Base-by-base conservation (phyloP, 2,329 filamentous ascomycete genomes). In the Aphanoascus verrucosus region DNA sequence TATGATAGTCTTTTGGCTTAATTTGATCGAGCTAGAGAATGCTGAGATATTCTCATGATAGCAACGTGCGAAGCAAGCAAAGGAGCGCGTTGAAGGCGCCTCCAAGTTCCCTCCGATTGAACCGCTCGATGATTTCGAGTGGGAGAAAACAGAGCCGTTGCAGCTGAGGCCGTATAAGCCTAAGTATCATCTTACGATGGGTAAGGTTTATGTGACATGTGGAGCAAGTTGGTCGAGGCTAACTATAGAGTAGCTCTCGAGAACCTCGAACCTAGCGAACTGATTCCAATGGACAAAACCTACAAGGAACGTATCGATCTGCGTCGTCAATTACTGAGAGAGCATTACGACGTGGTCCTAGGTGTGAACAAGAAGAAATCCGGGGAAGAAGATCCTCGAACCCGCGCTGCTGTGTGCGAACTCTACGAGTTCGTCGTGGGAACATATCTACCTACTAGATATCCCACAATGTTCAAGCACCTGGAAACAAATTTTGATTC, bases 151-250 rank as follows among this genome's bases (percentile, higher is more conserved):
- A 32, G 70, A 76, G 53, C 80, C 78, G 0, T 61, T 80, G 37
- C 73, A 77, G 54, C 62, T 80, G 9, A 70, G 80, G 12, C 76
- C 78, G 0, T 82, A 82, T 65, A 82, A 80, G 63, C 74, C 78
- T 4, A 81, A 76, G 59, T 84, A 80, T 61, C 75, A 83, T 61
- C 64, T 84, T 49, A 82, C 80, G 5, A 84, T 84, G 81, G 77
- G 80, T 81, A 65, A 57, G 66, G 38, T 47, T 4, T n/a, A 41
- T 15, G 17, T 41, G 38, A 8, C 9, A 6, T 17, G 7, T 15
- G n/a, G 17, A 41, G 9, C 38, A 41, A 8, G 9, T 41, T 15
- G 6, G 7, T 28, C 7, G 23, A 23, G 23, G 28, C 49, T 51
- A 43, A 51, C 19, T n/a, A 12, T 2, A 28, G 19, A 11, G 43